Conservation (phyloP, 441 rosid genomes). For the Croton laevigatus region DNA sequence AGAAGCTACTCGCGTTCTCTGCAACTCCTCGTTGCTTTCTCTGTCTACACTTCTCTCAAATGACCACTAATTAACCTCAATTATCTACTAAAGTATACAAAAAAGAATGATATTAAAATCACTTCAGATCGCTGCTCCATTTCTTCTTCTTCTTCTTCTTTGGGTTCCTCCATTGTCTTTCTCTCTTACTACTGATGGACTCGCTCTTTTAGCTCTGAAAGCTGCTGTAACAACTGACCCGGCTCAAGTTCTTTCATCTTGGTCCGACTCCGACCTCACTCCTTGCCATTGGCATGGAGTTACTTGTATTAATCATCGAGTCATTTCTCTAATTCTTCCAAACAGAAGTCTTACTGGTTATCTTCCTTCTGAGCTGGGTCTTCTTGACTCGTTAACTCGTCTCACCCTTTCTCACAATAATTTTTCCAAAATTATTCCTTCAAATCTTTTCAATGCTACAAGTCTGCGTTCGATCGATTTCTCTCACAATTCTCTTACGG, state of each 20-base stretch:
- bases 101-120: slow-evolving; percentile 17
- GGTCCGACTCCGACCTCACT: slow-evolving; percentile 65
- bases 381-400: slow-evolving; percentile 55
- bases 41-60: background rate
- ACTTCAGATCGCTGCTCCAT: background rate
- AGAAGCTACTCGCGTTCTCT: background rate
- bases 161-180: slow-evolving; percentile 23
- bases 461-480: slow-evolving; percentile 54
- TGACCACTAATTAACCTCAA: background rate
- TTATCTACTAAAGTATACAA: background rate
- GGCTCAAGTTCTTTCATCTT: slow-evolving; percentile 42
- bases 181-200: slow-evolving; percentile 66
- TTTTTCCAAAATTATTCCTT: slow-evolving; percentile 63
- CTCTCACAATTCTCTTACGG: slow-evolving; percentile 65
- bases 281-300: slow-evolving; percentile 85
- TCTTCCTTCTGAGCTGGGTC: slow-evolving; percentile 84
- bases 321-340: slow-evolving; percentile 57
- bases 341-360: slow-evolving; percentile 60
- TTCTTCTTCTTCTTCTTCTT: slow-evolving; percentile 18
- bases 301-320: slow-evolving; percentile 50
- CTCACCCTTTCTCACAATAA: slow-evolving; percentile 61
- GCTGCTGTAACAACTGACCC: slow-evolving; percentile 66
- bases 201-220: slow-evolving; percentile 81
- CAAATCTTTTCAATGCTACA: slow-evolving; percentile 56
- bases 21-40: slow-evolving; percentile 50